Evolutionary conservation across 768 basidiomycete species (phyloP).

Genomic region (Ramaria sp.): DNA sequence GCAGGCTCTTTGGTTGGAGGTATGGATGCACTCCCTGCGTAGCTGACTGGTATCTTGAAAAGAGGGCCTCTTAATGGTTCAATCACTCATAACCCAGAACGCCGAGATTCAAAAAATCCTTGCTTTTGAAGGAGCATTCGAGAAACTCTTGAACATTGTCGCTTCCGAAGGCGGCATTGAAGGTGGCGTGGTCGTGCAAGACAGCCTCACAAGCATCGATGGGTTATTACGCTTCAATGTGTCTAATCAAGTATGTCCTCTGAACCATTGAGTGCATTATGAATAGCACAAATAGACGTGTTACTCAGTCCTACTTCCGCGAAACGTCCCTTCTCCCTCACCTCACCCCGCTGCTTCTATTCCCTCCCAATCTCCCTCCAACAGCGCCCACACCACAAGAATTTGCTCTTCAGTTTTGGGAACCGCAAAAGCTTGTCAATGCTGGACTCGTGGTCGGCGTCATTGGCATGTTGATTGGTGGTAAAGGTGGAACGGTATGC

Average conservation of each 20-base stretch:
- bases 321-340: conserved; percentile 68
- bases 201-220: conserved; percentile 79
- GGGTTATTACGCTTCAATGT: conserved; percentile 84
- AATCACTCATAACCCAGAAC: conserved; percentile 73
- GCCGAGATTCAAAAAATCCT: conserved; percentile 94
- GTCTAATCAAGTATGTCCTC: conserved; percentile 72
- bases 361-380: conserved; percentile 47
- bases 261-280: not conserved
- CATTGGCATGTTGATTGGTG: conserved; percentile 75
- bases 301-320: conserved; percentile 83
- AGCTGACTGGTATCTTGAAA: conserved; percentile 13
- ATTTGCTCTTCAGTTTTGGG: conserved; percentile 96
- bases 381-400: conserved; percentile 59
- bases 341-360: conserved; percentile 58
- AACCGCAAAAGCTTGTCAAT: conserved; percentile 79
- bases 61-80: conserved; percentile 81
- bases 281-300: conserved; percentile 1
- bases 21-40: conserved; percentile 2
- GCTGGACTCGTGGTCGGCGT: conserved; percentile 69
- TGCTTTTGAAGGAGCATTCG: conserved; percentile 94
- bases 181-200: conserved; percentile 76
- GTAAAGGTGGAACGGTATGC: conserved; percentile 55
- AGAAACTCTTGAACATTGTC: conserved; percentile 86
- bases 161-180: conserved; percentile 84
- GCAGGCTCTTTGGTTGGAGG: conserved; percentile 7